Evolutionary conservation across 225 moss, liverwort and hornwort genomes (phyloP).

Genomic region (Sphagnum tenellum): DNA sequence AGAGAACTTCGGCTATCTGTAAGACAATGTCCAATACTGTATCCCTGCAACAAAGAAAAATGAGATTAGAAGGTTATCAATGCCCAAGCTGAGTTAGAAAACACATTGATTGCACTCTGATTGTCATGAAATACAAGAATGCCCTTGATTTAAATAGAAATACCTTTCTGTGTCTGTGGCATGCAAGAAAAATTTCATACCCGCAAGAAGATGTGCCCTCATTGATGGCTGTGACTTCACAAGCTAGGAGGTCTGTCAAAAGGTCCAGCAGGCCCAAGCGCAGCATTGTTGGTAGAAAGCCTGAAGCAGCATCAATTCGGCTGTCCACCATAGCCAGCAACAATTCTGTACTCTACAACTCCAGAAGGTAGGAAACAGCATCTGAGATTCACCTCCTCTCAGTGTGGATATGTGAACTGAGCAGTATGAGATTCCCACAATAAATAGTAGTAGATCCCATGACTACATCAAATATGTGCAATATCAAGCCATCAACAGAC

Average conservation of each 20-base stretch:
- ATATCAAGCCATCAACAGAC: constrained; percentile 8
- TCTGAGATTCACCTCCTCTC: too few relatives aligned
- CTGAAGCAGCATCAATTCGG: constrained; percentile 56
- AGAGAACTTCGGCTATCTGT: constrained; percentile 83
- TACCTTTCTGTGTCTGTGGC: too few relatives aligned
- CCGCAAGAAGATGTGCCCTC: constrained; percentile 63
- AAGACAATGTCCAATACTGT: constrained; percentile 72
- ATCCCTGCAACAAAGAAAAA: constrained; percentile 44
- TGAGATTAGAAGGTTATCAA: too few relatives aligned
- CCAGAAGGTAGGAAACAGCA: background rate
- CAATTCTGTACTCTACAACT: constrained; percentile 69
- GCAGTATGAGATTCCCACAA: too few relatives aligned
- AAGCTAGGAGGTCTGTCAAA: constrained; percentile 57
- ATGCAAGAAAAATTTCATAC: constrained; percentile 17
- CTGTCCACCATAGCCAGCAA: constrained; percentile 87
- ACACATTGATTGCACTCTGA: background rate
- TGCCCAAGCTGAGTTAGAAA: too few relatives aligned
- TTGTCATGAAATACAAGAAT: too few relatives aligned
- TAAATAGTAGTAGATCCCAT: too few relatives aligned
- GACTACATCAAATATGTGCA: too few relatives aligned
- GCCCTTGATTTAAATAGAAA: too few relatives aligned
- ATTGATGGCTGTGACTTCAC: constrained; percentile 56
- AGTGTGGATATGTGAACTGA: too few relatives aligned
- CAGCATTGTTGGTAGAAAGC: constrained; percentile 60
- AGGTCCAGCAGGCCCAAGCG: constrained; percentile 66